phyloP scores from a whole-genome alignment of 164 flowering plant genomes.

The Magnolia officinalis region DNA sequence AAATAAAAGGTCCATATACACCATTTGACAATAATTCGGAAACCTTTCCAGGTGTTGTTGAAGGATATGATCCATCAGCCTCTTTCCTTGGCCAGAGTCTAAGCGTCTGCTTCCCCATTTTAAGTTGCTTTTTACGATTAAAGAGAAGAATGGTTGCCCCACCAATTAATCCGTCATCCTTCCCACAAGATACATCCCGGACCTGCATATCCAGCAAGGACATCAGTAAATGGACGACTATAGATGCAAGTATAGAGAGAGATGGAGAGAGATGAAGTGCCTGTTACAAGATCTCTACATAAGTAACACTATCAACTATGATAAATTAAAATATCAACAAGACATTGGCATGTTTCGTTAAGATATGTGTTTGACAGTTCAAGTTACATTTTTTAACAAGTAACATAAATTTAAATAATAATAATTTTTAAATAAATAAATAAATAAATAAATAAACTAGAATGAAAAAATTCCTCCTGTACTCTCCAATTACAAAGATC shows the following conservation, averaged over 20 bases:
- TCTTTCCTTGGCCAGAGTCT: constrained; percentile 86
- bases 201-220: constrained; percentile 44
- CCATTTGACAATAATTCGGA: not conserved
- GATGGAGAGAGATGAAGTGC: not conserved
- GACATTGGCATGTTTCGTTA: too few relatives aligned
- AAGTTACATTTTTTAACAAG: too few relatives aligned
- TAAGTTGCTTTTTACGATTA: constrained; percentile 83
- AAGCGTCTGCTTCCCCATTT: constrained; percentile 94
- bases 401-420: too few relatives aligned
- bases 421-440: too few relatives aligned
- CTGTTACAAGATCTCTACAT: not conserved
- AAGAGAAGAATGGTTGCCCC: constrained; percentile 95
- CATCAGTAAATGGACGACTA: not conserved
- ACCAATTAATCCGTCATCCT: constrained; percentile 75
- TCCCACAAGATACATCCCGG: constrained; percentile 88
- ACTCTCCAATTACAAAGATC: too few relatives aligned
- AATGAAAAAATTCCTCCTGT: too few relatives aligned
- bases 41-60: constrained; percentile 97
- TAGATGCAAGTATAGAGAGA: not conserved
- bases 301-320: not conserved
- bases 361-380: too few relatives aligned
- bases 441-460: too few relatives aligned
- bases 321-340: not conserved
- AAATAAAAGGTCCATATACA: constrained; percentile 1
- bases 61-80: constrained; percentile 91